phyloP scores from a whole-genome alignment of 73 alveolate genomes.

The Symbiodinium natans region DNA sequence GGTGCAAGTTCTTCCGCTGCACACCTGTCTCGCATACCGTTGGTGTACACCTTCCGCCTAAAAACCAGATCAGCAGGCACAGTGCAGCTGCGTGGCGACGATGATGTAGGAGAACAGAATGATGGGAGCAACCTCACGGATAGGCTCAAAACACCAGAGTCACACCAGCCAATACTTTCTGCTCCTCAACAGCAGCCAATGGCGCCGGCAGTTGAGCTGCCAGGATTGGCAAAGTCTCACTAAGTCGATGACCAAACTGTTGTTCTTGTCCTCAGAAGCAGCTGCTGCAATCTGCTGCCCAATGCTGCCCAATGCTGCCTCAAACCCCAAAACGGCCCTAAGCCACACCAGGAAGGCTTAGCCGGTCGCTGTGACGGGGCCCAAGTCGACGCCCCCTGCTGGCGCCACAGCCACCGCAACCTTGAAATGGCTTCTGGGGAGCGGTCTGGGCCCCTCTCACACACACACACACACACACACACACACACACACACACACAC shows the following conservation, averaged over 20 bases:
- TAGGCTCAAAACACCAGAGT: too few relatives aligned
- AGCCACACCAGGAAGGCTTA: background rate
- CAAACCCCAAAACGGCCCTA: background rate
- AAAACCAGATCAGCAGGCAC: too few relatives aligned
- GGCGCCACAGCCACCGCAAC: conserved; percentile 93
- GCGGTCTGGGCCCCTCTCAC: too few relatives aligned
- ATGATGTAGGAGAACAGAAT: conserved; percentile 90
- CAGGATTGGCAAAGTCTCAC: too few relatives aligned
- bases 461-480: too few relatives aligned
- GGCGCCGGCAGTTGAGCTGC: too few relatives aligned
- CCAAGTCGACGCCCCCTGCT: conserved; percentile 87
- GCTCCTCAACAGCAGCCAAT: too few relatives aligned
- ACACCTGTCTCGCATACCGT: too few relatives aligned
- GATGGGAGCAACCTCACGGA: conserved; percentile 88
- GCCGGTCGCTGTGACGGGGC: conserved; percentile 46
- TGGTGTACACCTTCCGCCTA: too few relatives aligned
- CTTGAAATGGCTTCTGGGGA: background rate
- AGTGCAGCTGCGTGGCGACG: conserved; percentile 22
- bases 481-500: too few relatives aligned
- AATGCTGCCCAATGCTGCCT: background rate
- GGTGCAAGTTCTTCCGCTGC: too few relatives aligned
- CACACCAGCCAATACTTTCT: too few relatives aligned
- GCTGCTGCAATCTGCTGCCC: background rate
- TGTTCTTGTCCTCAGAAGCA: conserved; percentile 55
- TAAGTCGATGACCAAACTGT: conserved; percentile 39